A percentile compares a stretch with the other conserved stretches of the same genome.
Conservation (phyloP, 2,329 filamentous ascomycete species). For the Parafenestella ontariensis region DNA sequence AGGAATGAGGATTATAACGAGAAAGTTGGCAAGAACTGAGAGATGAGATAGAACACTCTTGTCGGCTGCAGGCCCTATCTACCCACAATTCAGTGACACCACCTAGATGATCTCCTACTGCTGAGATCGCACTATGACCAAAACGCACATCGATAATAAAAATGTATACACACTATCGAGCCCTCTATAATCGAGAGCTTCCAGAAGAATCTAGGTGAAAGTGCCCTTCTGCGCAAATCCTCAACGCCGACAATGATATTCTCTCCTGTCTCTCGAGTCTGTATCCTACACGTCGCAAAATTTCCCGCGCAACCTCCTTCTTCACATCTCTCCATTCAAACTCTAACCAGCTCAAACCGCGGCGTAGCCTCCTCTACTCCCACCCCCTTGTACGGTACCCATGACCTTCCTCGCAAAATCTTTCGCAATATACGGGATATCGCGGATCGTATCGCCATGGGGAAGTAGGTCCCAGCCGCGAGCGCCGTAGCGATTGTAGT, state of each 20-base stretch:
- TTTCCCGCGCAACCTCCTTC: background rate
- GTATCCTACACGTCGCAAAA: background rate
- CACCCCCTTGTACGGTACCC: constrained; percentile 82
- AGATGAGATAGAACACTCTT: no score
- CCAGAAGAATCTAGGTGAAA: background rate
- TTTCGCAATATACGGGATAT: constrained; percentile 89
- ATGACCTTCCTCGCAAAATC: constrained; percentile 83
- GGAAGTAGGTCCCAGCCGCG: constrained; percentile 94
- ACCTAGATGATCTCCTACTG: no score
- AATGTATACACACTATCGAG: background rate
- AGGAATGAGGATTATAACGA: no score
- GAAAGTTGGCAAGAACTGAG: no score
- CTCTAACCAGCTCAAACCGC: constrained; percentile 70
- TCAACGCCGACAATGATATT: background rate
- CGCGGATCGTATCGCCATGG: constrained; percentile 89
- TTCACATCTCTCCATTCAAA: background rate
- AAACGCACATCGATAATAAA: background rate
- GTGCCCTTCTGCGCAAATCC: background rate
- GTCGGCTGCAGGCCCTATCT: no score
- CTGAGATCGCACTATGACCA: background rate
- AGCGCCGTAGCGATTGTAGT: constrained; percentile 96
- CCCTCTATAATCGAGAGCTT: background rate
- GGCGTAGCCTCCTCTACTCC: constrained; percentile 89
- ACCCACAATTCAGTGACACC: no score
- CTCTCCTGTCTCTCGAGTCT: background rate